A percentile compares a stretch with the other conserved stretches of the same genome.
Evolutionary conservation across 2,329 filamentous ascomycete species (phyloP).

Genomic region (Beauveria pseudobassiana): DNA sequence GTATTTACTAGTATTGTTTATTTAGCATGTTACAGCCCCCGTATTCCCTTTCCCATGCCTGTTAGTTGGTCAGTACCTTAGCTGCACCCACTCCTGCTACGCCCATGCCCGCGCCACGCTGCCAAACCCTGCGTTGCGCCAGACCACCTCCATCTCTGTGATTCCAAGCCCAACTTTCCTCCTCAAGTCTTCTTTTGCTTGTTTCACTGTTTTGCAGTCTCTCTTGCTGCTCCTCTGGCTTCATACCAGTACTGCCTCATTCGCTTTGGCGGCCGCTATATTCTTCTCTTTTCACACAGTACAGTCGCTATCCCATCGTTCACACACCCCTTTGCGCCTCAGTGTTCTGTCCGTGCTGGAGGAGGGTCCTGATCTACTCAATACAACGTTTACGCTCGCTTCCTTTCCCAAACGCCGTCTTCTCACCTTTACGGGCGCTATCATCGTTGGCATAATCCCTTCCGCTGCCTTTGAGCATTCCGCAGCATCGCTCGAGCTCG

Average conservation of each 20-base stretch:
- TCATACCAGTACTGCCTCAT: conserved; percentile 37
- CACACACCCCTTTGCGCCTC: background rate
- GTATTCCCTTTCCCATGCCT: background rate
- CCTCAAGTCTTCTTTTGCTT: background rate
- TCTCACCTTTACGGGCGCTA: background rate
- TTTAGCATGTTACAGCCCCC: background rate
- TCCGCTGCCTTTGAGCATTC: background rate
- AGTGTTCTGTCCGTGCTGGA: background rate
- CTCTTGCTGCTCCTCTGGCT: conserved; percentile 10
- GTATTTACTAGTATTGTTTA: background rate
- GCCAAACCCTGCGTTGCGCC: background rate
- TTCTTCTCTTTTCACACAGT: conserved; percentile 26
- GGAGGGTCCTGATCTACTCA: background rate
- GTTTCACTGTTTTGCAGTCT: conserved; percentile 14
- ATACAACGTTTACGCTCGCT: background rate
- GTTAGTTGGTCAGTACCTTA: background rate
- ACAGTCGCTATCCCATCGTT: conserved; percentile 2
- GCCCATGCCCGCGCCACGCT: background rate
- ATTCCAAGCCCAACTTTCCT: background rate
- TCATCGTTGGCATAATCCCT: background rate
- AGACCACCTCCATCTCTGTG: background rate
- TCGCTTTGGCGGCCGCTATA: conserved; percentile 47
- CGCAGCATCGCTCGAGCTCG: background rate
- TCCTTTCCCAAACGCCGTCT: background rate
- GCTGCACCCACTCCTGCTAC: background rate